A percentile compares a stretch with the other conserved stretches of the same genome.
These are phyloP conservation scores for Trichoderma pleuroti DNA, from an alignment of 2,329 filamentous ascomycete genomes.

Conservation along the genomic window DNA sequence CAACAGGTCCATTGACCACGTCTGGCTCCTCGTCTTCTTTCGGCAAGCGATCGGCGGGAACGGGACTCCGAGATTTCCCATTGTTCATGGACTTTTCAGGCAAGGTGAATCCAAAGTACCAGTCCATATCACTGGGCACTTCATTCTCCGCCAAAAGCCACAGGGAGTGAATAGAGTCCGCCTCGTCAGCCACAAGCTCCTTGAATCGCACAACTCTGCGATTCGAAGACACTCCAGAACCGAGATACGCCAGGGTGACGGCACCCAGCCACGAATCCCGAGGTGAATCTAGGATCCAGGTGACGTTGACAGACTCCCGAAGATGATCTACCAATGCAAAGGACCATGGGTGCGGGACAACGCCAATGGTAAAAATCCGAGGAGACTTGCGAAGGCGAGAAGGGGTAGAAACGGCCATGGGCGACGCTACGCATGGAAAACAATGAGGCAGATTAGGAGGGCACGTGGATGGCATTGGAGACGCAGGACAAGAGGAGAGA, in stretches of 20 bases:
- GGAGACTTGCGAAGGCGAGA: constrained; percentile 68
- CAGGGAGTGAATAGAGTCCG: constrained; percentile 61
- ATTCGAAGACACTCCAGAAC: constrained; percentile 55
- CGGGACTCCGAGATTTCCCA: constrained; percentile 25
- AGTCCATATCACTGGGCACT: constrained; percentile 71
- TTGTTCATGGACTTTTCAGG: constrained; percentile 54
- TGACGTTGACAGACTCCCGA: constrained; percentile 56
- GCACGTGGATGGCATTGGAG: constrained; percentile 71
- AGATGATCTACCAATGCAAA: constrained; percentile 64
- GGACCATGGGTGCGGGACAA: constrained; percentile 89
- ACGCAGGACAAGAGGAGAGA: constrained; percentile 70
- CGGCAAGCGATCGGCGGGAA: constrained; percentile 26
- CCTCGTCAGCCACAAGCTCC: constrained; percentile 70
- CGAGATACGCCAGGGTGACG: constrained; percentile 67
- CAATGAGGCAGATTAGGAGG: constrained; percentile 78
- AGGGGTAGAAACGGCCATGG: constrained; percentile 64
- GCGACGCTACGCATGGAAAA: constrained; percentile 62
- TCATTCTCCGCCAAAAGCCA: constrained; percentile 74
- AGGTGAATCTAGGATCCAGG: constrained; percentile 63
- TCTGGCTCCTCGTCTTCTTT: constrained; percentile 26
- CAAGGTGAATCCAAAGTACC: constrained; percentile 83
- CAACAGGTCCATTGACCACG: constrained; percentile 46
- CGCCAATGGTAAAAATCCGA: constrained; percentile 74
- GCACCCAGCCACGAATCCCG: constrained; percentile 77
- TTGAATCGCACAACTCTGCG: constrained; percentile 73